A percentile compares a stretch with the other conserved stretches of the same genome.
These are phyloP conservation scores for Zanthoxylum bungeanum DNA, from an alignment of 345 rosid species.

Conservation along the genomic window DNA sequence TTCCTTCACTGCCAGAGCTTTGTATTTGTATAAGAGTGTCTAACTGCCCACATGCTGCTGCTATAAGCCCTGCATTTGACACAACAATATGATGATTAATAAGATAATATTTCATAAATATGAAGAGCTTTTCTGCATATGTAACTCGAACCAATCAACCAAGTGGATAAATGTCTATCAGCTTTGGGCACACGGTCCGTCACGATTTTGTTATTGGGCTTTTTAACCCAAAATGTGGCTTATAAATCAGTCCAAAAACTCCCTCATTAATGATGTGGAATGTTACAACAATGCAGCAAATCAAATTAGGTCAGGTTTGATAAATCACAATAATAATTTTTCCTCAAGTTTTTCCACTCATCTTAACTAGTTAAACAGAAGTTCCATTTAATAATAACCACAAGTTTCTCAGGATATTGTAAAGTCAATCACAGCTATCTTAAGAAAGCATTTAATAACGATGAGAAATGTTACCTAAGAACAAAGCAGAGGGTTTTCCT, in stretches of 20 bases:
- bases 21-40: slow-evolving; percentile 45
- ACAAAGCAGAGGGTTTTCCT: slow-evolving; percentile 82
- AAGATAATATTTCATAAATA: background rate
- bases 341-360: background rate
- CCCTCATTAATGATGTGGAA: no score
- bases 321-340: background rate
- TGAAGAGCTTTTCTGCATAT: background rate
- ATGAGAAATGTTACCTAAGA: slow-evolving; percentile 55
- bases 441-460: background rate
- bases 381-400: background rate
- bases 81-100: background rate
- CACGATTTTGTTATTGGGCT: no score
- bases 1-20: slow-evolving; percentile 31
- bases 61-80: slow-evolving; percentile 65
- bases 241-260: no score
- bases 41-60: slow-evolving; percentile 71
- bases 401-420: background rate
- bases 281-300: background rate
- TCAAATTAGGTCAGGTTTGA: background rate
- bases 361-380: background rate
- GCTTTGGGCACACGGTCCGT: no score
- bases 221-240: no score
- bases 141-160: no score
- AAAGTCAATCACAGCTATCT: background rate
- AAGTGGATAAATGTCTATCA: no score